These are phyloP conservation scores for Baudoinia panamericana DNA, from an alignment of 495 filamentous ascomycete species.

Conservation along the genomic window DNA sequence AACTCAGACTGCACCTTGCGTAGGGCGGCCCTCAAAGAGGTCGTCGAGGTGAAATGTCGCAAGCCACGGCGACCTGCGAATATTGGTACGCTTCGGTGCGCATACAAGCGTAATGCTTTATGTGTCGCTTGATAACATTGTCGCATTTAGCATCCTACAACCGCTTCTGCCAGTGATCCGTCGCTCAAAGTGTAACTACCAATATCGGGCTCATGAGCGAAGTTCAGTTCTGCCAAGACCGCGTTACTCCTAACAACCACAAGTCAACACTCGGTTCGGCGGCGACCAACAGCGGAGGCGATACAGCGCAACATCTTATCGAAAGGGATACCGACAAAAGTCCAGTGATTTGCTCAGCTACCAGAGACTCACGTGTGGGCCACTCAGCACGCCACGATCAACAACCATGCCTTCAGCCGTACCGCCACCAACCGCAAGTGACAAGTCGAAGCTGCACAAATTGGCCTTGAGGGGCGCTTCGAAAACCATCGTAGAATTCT, in stretches of 20 bases:
- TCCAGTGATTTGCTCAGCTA: no score
- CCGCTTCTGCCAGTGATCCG: neutral
- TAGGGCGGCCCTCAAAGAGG: constrained; percentile 25
- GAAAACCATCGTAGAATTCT: constrained; percentile 76
- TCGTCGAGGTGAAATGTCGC: constrained; percentile 35
- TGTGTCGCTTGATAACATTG: constrained; percentile 21
- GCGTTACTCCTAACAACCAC: neutral
- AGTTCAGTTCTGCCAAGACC: neutral
- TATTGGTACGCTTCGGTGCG: no score
- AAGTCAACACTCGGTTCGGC: no score
- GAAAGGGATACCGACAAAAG: no score
- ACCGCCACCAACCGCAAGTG: constrained; percentile 42
- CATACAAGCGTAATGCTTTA: constrained; percentile 6
- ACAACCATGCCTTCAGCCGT: constrained; percentile 20
- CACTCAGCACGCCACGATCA: neutral
- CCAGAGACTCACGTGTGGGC: no score
- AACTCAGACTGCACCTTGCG: constrained; percentile 37
- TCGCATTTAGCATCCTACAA: constrained; percentile 28
- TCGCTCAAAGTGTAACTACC: neutral
- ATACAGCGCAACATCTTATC: no score
- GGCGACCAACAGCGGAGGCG: no score
- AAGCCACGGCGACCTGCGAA: no score
- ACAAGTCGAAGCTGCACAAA: constrained; percentile 88
- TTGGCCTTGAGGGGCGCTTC: constrained; percentile 71
- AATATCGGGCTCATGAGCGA: neutral